These are phyloP conservation scores for Colletotrichum theobromicola DNA, from an alignment of 2,329 filamentous ascomycete genomes.

Conservation along the genomic window DNA sequence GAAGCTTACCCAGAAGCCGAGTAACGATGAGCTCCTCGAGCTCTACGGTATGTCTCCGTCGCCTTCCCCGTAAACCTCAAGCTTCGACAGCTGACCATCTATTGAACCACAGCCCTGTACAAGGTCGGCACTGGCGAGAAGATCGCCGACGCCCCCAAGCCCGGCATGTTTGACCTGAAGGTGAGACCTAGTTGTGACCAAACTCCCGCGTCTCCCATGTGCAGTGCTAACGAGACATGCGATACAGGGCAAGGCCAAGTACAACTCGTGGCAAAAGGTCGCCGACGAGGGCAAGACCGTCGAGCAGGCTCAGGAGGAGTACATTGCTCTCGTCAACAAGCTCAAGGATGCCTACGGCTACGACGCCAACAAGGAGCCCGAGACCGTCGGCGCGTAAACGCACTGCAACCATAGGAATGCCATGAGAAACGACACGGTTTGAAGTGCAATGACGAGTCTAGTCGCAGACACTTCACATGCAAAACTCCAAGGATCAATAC, in stretches of 20 bases:
- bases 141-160: conserved; percentile 58
- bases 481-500: conserved; percentile 9
- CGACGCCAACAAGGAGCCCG: conserved; percentile 67
- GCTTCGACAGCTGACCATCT: not conserved
- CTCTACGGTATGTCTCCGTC: conserved; percentile 55
- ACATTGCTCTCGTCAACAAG: conserved; percentile 74
- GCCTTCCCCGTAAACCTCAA: not conserved
- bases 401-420: not conserved
- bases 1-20: conserved; percentile 70
- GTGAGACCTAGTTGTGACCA: conserved; percentile 41
- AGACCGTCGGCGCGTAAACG: conserved; percentile 51
- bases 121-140: conserved; percentile 65
- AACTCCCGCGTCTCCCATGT: not conserved
- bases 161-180: conserved; percentile 75
- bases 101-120: conserved; percentile 53
- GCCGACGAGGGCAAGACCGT: conserved; percentile 67
- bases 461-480: not conserved
- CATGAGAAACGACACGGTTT: conserved; percentile 17
- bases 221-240: not conserved
- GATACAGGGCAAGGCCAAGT: conserved; percentile 78
- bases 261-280: conserved; percentile 75
- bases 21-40: conserved; percentile 68
- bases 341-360: conserved; percentile 75
- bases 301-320: conserved; percentile 76
- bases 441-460: not conserved